Evolutionary conservation across 2,329 filamentous ascomycete genomes (phyloP).

Genomic region (Gaeumannomyces sp.): DNA sequence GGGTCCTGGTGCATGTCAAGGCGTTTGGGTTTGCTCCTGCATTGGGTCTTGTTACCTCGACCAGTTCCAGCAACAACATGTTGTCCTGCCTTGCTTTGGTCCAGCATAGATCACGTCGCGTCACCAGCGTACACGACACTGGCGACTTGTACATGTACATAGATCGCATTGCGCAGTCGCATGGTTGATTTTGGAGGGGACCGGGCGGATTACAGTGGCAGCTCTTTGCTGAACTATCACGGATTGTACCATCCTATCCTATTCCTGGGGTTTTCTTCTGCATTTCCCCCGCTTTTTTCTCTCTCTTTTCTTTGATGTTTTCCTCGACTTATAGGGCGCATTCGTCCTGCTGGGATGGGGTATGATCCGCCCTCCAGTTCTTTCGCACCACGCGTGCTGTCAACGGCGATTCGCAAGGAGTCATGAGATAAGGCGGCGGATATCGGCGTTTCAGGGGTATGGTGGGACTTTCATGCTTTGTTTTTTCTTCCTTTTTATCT

Average conservation of each 20-base stretch:
- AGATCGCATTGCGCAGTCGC: neutral
- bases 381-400: neutral
- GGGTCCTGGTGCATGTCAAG: neutral
- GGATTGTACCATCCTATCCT: neutral
- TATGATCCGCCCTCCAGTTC: neutral
- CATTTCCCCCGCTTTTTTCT: neutral
- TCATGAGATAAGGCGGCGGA: constrained; percentile 1
- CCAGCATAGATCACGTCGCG: neutral
- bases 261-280: neutral
- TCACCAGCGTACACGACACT: too few species aligned
- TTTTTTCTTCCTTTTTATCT: neutral
- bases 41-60: constrained; percentile 14
- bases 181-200: neutral
- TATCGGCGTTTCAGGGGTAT: neutral
- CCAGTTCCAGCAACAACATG: neutral
- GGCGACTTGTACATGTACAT: neutral
- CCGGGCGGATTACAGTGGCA: neutral
- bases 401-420: neutral
- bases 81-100: neutral
- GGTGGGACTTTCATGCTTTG: neutral
- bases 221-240: neutral
- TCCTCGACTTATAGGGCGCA: neutral
- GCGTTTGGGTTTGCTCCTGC: neutral
- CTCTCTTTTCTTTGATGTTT: neutral
- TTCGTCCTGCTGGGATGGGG: neutral